Conservation (phyloP, 768 basidiomycete species). For the Lanmaoa pseudosensibilis region DNA sequence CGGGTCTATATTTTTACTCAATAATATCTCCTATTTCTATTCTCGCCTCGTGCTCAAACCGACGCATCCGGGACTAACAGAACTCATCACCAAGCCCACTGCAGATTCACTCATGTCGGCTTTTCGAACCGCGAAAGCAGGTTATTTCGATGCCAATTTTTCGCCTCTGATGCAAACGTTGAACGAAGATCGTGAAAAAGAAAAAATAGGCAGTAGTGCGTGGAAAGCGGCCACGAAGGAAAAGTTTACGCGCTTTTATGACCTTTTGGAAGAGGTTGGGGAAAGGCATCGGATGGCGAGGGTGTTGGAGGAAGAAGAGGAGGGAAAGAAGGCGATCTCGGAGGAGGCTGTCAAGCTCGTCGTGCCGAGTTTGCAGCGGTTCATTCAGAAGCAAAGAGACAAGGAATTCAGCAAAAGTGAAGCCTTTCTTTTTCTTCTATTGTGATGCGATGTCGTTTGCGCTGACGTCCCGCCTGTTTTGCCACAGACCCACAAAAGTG, state of each 20-base stretch:
- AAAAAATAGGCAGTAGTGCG: constrained; percentile 45
- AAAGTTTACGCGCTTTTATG: constrained; percentile 80
- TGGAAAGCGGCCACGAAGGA: constrained; percentile 70
- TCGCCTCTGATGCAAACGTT: constrained; percentile 69
- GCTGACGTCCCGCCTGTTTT: background rate
- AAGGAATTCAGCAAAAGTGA: constrained; percentile 86
- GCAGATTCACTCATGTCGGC: constrained; percentile 64
- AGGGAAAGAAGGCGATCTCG: constrained; percentile 54
- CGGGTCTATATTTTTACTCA: constrained; percentile 75
- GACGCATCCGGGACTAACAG: constrained; percentile 42
- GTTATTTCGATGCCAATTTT: constrained; percentile 82
- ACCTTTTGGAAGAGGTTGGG: constrained; percentile 73
- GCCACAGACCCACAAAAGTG: constrained; percentile 53
- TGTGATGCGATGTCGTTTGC: background rate
- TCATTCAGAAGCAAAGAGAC: constrained; percentile 71
- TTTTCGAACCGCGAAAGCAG: constrained; percentile 79
- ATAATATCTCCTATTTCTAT: constrained; percentile 74
- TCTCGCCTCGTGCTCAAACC: constrained; percentile 57
- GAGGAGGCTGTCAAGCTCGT: constrained; percentile 80
- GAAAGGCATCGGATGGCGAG: constrained; percentile 71
- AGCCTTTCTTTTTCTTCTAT: constrained; percentile 19
- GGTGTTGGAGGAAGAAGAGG: constrained; percentile 70
- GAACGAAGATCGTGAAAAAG: constrained; percentile 45
- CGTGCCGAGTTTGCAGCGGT: constrained; percentile 70
- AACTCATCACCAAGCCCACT: constrained; percentile 60